Base-by-base conservation (phyloP, 257 asterid genomes). In the Solanum etuberosum region DNA sequence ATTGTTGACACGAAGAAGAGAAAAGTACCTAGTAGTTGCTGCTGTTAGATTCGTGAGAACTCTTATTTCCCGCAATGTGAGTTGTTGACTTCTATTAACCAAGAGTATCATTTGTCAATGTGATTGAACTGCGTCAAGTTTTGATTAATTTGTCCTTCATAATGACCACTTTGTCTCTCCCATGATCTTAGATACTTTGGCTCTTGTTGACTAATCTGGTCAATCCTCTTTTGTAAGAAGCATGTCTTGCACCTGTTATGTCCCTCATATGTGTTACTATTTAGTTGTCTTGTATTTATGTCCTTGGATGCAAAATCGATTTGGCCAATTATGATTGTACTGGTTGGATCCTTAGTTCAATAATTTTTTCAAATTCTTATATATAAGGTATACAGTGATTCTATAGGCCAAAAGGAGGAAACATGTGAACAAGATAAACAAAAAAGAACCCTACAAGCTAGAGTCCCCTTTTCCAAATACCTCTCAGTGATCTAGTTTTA, bases 21-120 rank as follows among this genome's bases (percentile, higher is more conserved):
- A 97, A 89, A 97, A 96, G 89, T 95, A 95, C 88, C 95, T 97
- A 78, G 97, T 94, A 83, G 94, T 95, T 88, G 96, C 98, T 87
- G 98, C 98, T 71, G 93, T 97, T 92, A 94, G 99, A 93, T 95
- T 97, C 90, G 86, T 95, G 89, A 90, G 98, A 90, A 93, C 98
- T 59, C 96, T 97, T 80, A 88, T 97, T 87, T 92, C 97, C 87
- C 99, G 96, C 91, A 92, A 92, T 93, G 99, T 97, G 92, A 93
- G 99, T 92, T 90, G 65, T 88, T 86, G 51, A 40, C 86, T 42
- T 82, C 81, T 29, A 25, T 84, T 38, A 84, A 57, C n/a, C 59
- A 84, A 35, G 86, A 21, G 82, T 54, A 61, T 34, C 25, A 16
- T 78, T 78, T 78, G 84, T 78, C 15, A 20, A 5, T 46, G 34